phyloP scores from a whole-genome alignment of 2,329 filamentous ascomycete species.

The Sordariomycetes sp. region DNA sequence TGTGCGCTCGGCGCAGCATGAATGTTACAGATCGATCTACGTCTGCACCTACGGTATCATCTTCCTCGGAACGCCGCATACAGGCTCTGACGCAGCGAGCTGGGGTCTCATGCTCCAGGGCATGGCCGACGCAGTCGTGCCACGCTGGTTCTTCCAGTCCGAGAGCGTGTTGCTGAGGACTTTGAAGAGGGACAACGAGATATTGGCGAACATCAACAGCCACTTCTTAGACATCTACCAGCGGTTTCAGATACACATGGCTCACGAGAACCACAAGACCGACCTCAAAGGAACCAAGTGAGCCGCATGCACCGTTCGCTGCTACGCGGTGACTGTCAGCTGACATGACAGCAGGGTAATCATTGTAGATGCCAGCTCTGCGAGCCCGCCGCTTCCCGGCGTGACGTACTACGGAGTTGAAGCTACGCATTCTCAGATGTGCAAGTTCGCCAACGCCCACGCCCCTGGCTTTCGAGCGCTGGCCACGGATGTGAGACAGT shows the following conservation, averaged over 20 bases:
- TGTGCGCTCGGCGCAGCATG: constrained; percentile 43
- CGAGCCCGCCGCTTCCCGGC: constrained; percentile 58
- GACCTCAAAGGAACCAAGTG: constrained; percentile 54
- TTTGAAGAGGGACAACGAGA: constrained; percentile 66
- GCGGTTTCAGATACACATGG: constrained; percentile 66
- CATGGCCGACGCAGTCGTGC: constrained; percentile 56
- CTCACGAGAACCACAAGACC: constrained; percentile 65
- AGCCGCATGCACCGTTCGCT: no score
- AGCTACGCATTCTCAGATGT: constrained; percentile 62
- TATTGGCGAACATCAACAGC: constrained; percentile 63
- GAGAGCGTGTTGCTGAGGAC: constrained; percentile 61
- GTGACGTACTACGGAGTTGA: constrained; percentile 66
- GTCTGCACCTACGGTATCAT: constrained; percentile 69
- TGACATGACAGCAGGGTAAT: constrained; percentile 27
- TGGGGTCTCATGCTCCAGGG: constrained; percentile 61
- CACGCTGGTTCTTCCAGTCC: constrained; percentile 56
- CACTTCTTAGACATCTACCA: constrained; percentile 64
- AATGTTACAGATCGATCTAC: constrained; percentile 56
- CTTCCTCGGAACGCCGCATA: constrained; percentile 71
- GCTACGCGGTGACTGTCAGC: constrained; percentile 1
- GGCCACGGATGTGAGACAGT: constrained; percentile 38
- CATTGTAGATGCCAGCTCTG: constrained; percentile 62
- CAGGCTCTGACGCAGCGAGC: constrained; percentile 56
- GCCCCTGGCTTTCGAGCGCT: constrained; percentile 56
- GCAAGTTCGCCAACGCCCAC: constrained; percentile 56